Base-by-base conservation (phyloP, 768 basidiomycete species). In the Xerocomellus chrysenteron region DNA sequence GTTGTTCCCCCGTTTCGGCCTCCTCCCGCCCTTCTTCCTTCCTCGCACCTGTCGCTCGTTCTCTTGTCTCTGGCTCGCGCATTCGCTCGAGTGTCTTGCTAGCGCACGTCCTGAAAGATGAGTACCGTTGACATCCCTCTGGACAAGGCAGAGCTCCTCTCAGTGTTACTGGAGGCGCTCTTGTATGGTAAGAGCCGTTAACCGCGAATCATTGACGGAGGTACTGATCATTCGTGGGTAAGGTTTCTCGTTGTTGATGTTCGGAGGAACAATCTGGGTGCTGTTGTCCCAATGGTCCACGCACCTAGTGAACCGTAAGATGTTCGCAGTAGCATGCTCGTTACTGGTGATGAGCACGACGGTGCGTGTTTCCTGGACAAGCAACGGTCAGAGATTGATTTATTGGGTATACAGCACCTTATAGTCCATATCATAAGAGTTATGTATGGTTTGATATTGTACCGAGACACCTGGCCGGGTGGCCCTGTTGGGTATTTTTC, bases 221-320 rank as follows among this genome's bases (percentile, higher is more conserved):
- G 3, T 28, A 16, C 43, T 52, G 35, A 45, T 3, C 43, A 3
- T 16, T 37, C n/a, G 0, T 19, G 13, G 17, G 33, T 30, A 24
- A 52, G 52, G 52, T 19, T 52, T 52, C 26, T 52, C 52, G 24
- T 36, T 52, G 36, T 14, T 52, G 8, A 52, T 52, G 52, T 52
- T 36, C 44, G 43, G 36, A 44, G 52, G 9, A 37, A 52, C 52
- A 4, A 30, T 45, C 26, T 45, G 43, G 43, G 30, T 26, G 9
- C n/a, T 52, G 17, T 11, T 45, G 3, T 45, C 6, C 5, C 35
- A 6, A 37, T 19, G 24, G 35, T 13, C 2, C 17, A 26, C 13
- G n/a, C 24, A 5, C 17, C 9, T 0, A 4, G 4, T 37, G 43
- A 45, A 45, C 35, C 12, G n/a, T 9, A 45, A 5, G 11, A 45